phyloP scores from a whole-genome alignment of 768 basidiomycete genomes.

The Hydnum rufescens region DNA sequence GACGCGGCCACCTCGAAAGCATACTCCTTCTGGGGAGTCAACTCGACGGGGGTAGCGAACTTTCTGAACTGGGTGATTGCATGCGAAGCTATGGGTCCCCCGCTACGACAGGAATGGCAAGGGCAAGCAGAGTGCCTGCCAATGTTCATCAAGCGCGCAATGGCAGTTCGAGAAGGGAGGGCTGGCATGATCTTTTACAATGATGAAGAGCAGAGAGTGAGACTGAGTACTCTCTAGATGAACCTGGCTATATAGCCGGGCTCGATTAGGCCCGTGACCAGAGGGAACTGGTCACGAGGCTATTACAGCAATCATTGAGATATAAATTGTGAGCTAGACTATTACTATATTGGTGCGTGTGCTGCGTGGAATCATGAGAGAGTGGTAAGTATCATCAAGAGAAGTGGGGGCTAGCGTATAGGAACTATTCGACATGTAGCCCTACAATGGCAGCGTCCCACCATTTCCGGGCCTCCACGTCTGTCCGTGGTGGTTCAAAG shows the following conservation, averaged over 20 bases:
- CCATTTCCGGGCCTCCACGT: constrained; percentile 13
- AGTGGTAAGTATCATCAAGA: too few species aligned
- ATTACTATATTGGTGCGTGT: not conserved
- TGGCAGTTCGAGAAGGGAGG: constrained; percentile 34
- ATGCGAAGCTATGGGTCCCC: constrained; percentile 25
- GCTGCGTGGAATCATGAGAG: not conserved
- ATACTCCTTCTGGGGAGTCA: constrained; percentile 57
- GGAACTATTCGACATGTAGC: not conserved
- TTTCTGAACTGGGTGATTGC: constrained; percentile 44
- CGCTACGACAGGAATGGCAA: constrained; percentile 46
- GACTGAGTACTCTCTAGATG: not conserved
- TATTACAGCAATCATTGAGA: not conserved
- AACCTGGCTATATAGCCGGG: not conserved
- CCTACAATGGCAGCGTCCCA: constrained; percentile 11
- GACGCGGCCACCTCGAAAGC: constrained; percentile 81
- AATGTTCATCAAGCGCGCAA: constrained; percentile 56
- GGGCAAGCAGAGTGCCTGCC: constrained; percentile 48
- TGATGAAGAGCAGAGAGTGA: not conserved
- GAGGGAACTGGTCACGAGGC: not conserved
- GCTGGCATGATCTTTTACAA: too few species aligned
- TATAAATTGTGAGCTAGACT: not conserved
- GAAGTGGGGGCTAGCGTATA: too few species aligned
- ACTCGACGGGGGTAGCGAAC: constrained; percentile 58
- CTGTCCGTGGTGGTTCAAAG: constrained; percentile 37
- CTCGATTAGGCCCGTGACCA: not conserved